A percentile compares a stretch with the other conserved stretches of the same genome.
phyloP scores from a whole-genome alignment of 169 alveolate genomes.

The Cryptosporidium viatorum region DNA sequence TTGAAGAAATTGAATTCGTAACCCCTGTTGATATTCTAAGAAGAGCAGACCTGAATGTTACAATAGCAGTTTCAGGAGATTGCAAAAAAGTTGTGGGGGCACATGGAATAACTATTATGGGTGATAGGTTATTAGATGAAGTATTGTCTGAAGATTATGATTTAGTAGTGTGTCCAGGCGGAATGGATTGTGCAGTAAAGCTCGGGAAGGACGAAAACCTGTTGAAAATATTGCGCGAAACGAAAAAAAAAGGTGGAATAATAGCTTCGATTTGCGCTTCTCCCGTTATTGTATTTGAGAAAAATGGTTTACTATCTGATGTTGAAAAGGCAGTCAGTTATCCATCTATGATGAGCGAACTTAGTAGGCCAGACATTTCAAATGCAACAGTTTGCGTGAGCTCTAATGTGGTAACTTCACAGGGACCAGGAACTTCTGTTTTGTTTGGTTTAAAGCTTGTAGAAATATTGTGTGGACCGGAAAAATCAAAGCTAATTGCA shows the following conservation, averaged over 20 bases:
- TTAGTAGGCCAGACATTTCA: slow-evolving; percentile 31
- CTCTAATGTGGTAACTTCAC: slow-evolving; percentile 77
- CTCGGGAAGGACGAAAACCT: slow-evolving; percentile 78
- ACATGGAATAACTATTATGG: slow-evolving; percentile 77
- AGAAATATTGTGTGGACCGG: slow-evolving; percentile 60
- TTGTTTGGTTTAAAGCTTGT: slow-evolving; percentile 69
- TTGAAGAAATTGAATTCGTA: slow-evolving; percentile 85
- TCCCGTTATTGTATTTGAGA: slow-evolving; percentile 86
- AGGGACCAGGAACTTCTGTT: slow-evolving; percentile 80
- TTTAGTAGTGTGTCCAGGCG: slow-evolving; percentile 87
- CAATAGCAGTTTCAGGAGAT: slow-evolving; percentile 78
- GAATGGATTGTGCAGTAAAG: slow-evolving; percentile 81
- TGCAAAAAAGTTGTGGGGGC: slow-evolving; percentile 67
- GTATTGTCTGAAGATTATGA: slow-evolving; percentile 75
- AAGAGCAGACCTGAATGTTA: slow-evolving; percentile 84
- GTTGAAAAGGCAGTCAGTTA: slow-evolving; percentile 77
- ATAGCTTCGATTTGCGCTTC: slow-evolving; percentile 90
- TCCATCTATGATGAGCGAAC: slow-evolving; percentile 74
- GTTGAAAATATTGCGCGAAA: slow-evolving; percentile 77
- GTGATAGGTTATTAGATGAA: slow-evolving; percentile 73
- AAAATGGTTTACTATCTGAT: slow-evolving; percentile 84
- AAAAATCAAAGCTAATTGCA: slow-evolving; percentile 22
- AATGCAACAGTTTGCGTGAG: slow-evolving; percentile 72
- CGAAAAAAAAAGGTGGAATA: slow-evolving; percentile 81
- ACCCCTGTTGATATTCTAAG: slow-evolving; percentile 82